phyloP scores from a whole-genome alignment of 495 filamentous ascomycete species.

The Parathielavia appendiculata region DNA sequence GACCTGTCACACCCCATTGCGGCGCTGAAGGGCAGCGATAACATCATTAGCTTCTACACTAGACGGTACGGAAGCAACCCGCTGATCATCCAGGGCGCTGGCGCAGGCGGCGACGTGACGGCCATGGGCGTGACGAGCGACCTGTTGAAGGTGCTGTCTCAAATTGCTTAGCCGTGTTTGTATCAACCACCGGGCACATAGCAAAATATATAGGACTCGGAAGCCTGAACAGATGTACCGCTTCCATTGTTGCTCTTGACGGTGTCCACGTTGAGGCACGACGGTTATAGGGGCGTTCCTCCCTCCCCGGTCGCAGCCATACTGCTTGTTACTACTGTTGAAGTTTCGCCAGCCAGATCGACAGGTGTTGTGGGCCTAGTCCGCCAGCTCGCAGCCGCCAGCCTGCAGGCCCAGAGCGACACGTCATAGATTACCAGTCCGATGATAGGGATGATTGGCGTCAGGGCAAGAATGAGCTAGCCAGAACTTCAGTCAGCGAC shows the following conservation, averaged over 20 bases:
- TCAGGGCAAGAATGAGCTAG: slow-evolving; percentile 28
- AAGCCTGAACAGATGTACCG: too few relatives aligned
- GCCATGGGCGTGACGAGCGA: slow-evolving; percentile 93
- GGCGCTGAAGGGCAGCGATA: slow-evolving; percentile 90
- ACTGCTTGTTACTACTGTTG: background rate
- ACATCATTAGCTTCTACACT: slow-evolving; percentile 97
- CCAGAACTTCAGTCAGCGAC: background rate
- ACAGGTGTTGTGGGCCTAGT: background rate
- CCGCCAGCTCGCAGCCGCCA: slow-evolving; percentile 22
- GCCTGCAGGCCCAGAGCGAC: slow-evolving; percentile 42
- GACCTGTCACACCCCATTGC: slow-evolving; percentile 81
- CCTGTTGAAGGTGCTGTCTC: slow-evolving; percentile 72
- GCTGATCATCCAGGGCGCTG: slow-evolving; percentile 89
- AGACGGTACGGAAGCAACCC: slow-evolving; percentile 86
- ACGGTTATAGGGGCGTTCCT: background rate
- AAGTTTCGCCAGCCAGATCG: background rate
- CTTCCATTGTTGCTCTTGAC: background rate
- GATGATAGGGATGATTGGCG: slow-evolving; percentile 28
- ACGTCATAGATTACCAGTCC: slow-evolving; percentile 41
- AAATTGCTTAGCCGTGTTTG: slow-evolving; percentile 30
- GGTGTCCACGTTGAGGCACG: background rate
- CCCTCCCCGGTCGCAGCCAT: background rate
- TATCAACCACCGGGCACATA: background rate
- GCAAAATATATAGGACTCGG: slow-evolving; percentile 1
- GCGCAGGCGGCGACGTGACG: slow-evolving; percentile 90